Evolutionary conservation across 169 alveolate species (phyloP).

Genomic region (Theileria equi): DNA sequence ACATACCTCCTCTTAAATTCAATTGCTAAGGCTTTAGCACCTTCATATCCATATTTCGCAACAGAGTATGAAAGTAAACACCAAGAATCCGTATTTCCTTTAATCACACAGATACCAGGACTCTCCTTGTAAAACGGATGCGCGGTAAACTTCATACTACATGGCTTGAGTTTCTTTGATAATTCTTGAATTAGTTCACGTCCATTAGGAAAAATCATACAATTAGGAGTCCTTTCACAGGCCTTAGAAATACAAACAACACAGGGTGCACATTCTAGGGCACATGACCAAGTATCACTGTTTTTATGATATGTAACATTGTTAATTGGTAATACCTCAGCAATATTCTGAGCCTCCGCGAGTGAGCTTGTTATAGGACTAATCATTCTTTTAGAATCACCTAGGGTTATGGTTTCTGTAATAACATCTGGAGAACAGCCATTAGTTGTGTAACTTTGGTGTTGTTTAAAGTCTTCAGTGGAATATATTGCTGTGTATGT

Average conservation of each 20-base stretch:
- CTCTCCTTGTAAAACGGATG: conserved; percentile 31
- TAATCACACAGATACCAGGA: conserved; percentile 5
- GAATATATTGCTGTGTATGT: no score
- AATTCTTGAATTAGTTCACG: conserved; percentile 35
- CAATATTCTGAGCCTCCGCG: no score
- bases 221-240: conserved; percentile 15
- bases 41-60: conserved; percentile 43
- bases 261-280: conserved; percentile 45
- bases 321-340: conserved; percentile 50
- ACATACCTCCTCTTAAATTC: not conserved
- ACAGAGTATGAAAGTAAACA: conserved; percentile 38
- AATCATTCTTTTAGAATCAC: no score
- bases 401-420: no score
- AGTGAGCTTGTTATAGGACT: no score
- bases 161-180: conserved; percentile 47
- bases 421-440: no score
- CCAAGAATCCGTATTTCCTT: conserved; percentile 1
- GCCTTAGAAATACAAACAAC: conserved; percentile 38
- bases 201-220: conserved; percentile 34
- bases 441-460: no score
- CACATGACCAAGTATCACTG: conserved; percentile 59
- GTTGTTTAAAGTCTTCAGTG: no score
- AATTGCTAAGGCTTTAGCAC: conserved; percentile 59
- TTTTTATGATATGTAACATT: conserved; percentile 31
- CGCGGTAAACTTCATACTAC: conserved; percentile 18